Evolutionary conservation across 441 rosid species (phyloP), one percentile per base, ranked within the genome.

Genomic region (Arabidopsis lyrata): DNA sequence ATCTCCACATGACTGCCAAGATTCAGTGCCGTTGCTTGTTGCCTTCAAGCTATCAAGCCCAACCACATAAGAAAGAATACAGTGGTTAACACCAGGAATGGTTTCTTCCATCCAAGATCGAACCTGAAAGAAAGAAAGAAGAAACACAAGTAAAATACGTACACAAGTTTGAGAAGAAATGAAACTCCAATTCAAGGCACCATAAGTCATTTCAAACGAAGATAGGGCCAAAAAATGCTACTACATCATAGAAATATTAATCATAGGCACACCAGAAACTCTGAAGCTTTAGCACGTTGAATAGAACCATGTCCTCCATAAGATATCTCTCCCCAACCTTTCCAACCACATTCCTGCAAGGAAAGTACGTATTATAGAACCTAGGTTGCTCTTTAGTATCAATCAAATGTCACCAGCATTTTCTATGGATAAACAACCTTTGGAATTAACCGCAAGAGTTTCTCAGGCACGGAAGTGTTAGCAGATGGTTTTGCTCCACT

Each of bases 281-380:
- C 99, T 66, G 99, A 93, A 66, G 94, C 91, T 78, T 86, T 82
- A 60, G 97, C 97, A 65, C 97, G 97, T 81, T 80, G 77, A 52
- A 89, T 81, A 74, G 92, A 84, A 77, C 81, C 85, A 68, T 80
- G 74, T 59, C 97, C 99, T 77, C 95, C 96, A 82, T 94, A 94
- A 1, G 99, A 94, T 79, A 94, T 88, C 78, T 94, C 99, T 52
- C 99, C 98, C 98, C 98, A 94, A 73, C 85, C 88, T 85, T 92
- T 88, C 99, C 99, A 94, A 63, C 99, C 99, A 78, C 86, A 75
- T 57, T 85, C 91, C 99, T 90, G 82, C 60, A 57, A 69, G 80
- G 34, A 81, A 36, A 54, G 73, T 53, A 66, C 6, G 12, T 8
- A 39, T 53, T 52, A 55, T 14, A 72, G 47, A 24, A 20, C 63